Evolutionary conservation across 805 yeast genomes (phyloP), one percentile per base, ranked within the genome.

Genomic region (Metschnikowia lunata): DNA sequence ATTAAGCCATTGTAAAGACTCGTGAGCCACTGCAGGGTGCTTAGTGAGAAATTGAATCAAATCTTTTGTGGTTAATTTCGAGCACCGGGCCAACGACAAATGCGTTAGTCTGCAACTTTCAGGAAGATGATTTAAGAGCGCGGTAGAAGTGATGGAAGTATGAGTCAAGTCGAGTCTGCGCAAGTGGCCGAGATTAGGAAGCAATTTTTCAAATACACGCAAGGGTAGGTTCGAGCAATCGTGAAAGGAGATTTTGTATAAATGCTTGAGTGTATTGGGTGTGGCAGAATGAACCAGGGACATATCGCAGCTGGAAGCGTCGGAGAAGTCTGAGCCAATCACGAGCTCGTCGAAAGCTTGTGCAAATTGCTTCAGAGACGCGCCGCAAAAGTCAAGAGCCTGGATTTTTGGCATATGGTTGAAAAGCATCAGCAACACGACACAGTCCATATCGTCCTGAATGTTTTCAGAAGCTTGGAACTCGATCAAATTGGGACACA

Each of bases 301-400:
- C n/a, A 45, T 23, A 12, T 45, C 43, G 23, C 23, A 18, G 23
- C 23, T 18, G 30, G 41, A 31, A 36, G 34, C 37, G 10, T 39
- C 34, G 33, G 27, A 28, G 7, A 33, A 15, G 12, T 42, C 40
- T 10, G 42, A 37, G 2, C 37, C 44, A 35, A 72, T 60, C n/a
- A 41, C 54, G 18, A 78, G 61, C 14, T 66, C 56, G 13, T 72
- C 67, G 55, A 88, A 83, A 23, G 85, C 82, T 11, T 69, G 55
- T 10, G 80, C 79, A 58, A 88, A 87, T 28, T 59, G 66, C 31
- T 69, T 71, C 36, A 86, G 84, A 6, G 88, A 79, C 32, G 95
- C 86, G 7, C 97, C 97, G 63, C 97, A 89, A 50, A 89, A 88
- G 63, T 89, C 97, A 10, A 89, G 64, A 1, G 87, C 79, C 61